Evolutionary conservation across 495 filamentous ascomycete genomes (phyloP).

Genomic region (Lepraria neglecta): DNA sequence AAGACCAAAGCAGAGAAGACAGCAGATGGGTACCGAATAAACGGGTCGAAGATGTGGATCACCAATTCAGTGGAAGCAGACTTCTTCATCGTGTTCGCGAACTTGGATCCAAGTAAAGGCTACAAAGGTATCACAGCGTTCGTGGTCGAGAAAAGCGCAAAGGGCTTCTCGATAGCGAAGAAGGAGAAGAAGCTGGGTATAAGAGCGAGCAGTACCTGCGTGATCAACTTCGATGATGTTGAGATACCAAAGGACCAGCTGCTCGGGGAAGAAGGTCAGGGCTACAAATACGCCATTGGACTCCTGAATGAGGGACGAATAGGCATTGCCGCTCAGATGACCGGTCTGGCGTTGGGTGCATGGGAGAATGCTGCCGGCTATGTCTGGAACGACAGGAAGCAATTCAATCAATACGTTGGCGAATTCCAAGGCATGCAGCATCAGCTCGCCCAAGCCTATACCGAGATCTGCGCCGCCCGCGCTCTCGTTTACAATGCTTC

Average conservation of each 20-base stretch:
- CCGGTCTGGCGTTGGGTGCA: conserved; percentile 86
- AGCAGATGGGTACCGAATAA: conserved; percentile 75
- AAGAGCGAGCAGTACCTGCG: conserved; percentile 88
- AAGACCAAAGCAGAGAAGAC: conserved; percentile 76
- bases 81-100: conserved; percentile 97
- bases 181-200: conserved; percentile 99
- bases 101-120: conserved; percentile 76
- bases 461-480: conserved; percentile 83
- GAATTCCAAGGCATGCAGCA: conserved; percentile 99
- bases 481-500: conserved; percentile 95
- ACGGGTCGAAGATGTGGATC: conserved; percentile 98
- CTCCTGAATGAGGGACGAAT: conserved; percentile 97
- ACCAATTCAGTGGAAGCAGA: conserved; percentile 90
- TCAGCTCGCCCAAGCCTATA: conserved; percentile 93
- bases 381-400: conserved; percentile 95
- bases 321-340: conserved; percentile 98
- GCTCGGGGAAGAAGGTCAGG: conserved; percentile 79
- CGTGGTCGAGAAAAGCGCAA: conserved; percentile 81
- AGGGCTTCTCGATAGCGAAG: conserved; percentile 93
- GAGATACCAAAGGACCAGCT: conserved; percentile 81
- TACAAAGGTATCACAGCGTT: conserved; percentile 98
- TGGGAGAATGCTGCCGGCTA: conserved; percentile 93
- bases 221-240: conserved; percentile 96
- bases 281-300: conserved; percentile 96
- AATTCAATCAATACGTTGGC: conserved; percentile 89